Base-by-base conservation (phyloP, 2,329 filamentous ascomycete species). In the Penicillium sp. region DNA sequence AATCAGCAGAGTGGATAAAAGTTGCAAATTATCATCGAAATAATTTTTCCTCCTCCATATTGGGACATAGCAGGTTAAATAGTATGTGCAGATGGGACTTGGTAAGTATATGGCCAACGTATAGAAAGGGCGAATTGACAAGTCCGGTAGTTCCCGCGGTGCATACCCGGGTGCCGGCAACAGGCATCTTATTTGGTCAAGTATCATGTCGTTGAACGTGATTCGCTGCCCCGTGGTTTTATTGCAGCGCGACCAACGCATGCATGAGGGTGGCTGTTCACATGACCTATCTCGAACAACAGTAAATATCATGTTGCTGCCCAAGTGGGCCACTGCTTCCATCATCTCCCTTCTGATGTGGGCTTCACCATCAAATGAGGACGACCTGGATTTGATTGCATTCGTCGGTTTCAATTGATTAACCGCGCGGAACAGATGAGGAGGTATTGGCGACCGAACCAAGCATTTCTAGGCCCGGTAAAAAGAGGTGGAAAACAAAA, bases 231-330 rank as follows among this genome's bases (percentile, higher is more conserved):
- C 39, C 39, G 23, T 29, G 8, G 29, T 18, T 7, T 29, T 1
- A 29, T 20, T 29, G 39, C 39, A 42, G 26, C 13, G n/a, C 39
- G 39, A 42, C 39, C 39, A 42, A 42, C 39, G 39, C 39, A 42
- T 42, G 39, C 39, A 42, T 42, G 24, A 42, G 8, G 26, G 24
- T 20, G 15, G 26, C 24, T 42, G 13, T n/a, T 42, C 39, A 42
- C 39, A 42, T 42, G 39, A 42, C 39, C 39, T 29, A 20, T 42
- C 24, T n/a, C 9, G 39, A 42, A 42, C 26, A 9, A 42, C 7
- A n/a, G 39, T 42, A 42, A 42, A 42, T 42, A 42, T 42, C 39
- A 42, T 29, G 15, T 42, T 42, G 39, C 39, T 42, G 39, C 39
- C 39, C 39, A 42, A 42, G 39, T 42, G 39, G 39, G 39, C 39